Percentiles rank a stretch among this genome's conserved stretches.
Evolutionary conservation across 371 early-diverging fungal genomes (phyloP).

Genomic region (Mortierella sp.): DNA sequence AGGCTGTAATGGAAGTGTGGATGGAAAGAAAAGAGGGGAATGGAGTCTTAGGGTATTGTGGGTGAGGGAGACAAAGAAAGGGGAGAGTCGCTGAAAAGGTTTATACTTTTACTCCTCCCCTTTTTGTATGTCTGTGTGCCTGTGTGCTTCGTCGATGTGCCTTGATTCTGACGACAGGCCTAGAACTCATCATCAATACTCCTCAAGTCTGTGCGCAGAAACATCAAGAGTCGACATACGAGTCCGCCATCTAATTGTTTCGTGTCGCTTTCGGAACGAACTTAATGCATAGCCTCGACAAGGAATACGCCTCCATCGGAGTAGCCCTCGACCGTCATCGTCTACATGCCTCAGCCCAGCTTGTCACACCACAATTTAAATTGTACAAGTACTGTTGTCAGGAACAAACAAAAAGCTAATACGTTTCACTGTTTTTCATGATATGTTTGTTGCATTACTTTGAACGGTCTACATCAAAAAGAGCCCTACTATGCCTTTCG

Average conservation of each 20-base stretch:
- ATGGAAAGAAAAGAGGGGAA: background rate
- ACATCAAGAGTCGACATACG: background rate
- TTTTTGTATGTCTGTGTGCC: background rate
- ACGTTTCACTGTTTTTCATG: too few species aligned
- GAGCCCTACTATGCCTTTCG: slow-evolving; percentile 22
- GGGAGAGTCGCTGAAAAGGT: background rate
- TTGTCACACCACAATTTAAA: background rate
- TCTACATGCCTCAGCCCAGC: background rate
- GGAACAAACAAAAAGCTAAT: background rate
- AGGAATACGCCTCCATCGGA: background rate
- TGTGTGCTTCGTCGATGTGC: too few species aligned
- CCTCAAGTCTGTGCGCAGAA: background rate
- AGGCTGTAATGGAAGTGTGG: background rate
- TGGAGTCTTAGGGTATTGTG: background rate
- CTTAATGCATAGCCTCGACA: background rate
- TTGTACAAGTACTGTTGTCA: background rate
- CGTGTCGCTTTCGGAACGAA: background rate
- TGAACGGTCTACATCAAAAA: background rate
- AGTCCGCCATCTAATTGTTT: background rate
- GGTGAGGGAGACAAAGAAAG: background rate
- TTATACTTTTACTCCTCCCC: background rate
- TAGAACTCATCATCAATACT: background rate
- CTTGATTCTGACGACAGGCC: background rate
- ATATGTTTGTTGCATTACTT: background rate
- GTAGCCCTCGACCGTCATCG: background rate